Conservation (phyloP, 768 basidiomycete genomes). For the Mycena haematopus region DNA sequence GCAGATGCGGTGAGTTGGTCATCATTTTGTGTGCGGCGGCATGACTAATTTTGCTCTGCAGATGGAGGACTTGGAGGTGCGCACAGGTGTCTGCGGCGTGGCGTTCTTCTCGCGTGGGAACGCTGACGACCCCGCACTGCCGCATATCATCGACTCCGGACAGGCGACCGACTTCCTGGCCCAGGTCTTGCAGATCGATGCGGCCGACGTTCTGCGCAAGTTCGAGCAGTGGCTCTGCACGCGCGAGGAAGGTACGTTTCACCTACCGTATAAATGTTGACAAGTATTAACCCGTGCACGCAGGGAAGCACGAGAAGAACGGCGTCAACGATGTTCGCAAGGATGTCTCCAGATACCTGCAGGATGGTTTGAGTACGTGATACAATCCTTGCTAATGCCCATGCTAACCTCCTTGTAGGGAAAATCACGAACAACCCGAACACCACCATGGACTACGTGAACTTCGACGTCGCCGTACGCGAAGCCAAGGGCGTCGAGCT, state of each 20-base stretch:
- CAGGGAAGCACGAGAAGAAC: background rate
- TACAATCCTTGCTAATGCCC: too few species aligned
- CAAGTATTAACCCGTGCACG: too few species aligned
- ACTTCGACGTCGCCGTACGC: slow-evolving; percentile 2
- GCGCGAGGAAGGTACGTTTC: too few species aligned
- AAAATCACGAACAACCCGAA: background rate
- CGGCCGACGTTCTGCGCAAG: background rate
- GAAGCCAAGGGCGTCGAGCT: background rate
- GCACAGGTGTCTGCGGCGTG: background rate
- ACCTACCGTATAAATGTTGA: too few species aligned
- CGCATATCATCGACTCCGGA: background rate
- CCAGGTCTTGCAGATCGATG: background rate
- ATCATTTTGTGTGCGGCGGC: too few species aligned
- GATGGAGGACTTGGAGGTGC: background rate
- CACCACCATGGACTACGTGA: background rate
- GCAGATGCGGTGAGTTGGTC: too few species aligned
- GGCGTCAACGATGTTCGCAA: background rate
- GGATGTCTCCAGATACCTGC: background rate
- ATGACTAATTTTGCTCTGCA: too few species aligned
- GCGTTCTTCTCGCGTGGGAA: slow-evolving; percentile 3
- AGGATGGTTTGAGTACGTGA: background rate
- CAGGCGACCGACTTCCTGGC: background rate
- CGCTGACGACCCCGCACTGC: background rate
- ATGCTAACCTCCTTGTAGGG: too few species aligned
- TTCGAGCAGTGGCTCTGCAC: background rate